Conservation (phyloP, 2,329 filamentous ascomycete species). For the Talaromyces sp. region DNA sequence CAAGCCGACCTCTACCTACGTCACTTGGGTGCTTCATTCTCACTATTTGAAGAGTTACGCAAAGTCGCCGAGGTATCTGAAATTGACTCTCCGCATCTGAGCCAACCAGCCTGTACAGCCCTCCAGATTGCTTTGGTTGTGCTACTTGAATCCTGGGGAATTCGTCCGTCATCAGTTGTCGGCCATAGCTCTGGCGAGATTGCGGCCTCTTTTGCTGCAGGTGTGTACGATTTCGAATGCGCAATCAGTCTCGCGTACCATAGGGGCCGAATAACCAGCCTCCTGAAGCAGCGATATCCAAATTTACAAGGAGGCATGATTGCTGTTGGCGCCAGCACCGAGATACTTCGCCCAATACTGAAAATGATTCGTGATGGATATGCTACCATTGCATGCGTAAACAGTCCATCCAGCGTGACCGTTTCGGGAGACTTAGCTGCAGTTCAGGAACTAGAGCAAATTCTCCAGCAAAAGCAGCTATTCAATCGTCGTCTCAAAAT, state of each 20-base stretch:
- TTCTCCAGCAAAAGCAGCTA: neutral
- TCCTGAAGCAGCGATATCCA: slow-evolving; percentile 7
- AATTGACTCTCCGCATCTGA: slow-evolving; percentile 19
- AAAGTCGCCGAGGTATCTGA: slow-evolving; percentile 12
- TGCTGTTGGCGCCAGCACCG: slow-evolving; percentile 20
- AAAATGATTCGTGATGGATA: slow-evolving; percentile 17
- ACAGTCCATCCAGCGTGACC: slow-evolving; percentile 33
- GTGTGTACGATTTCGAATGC: slow-evolving; percentile 17
- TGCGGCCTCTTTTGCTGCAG: slow-evolving; percentile 18
- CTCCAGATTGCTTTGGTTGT: slow-evolving; percentile 17
- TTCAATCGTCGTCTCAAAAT: slow-evolving; percentile 8
- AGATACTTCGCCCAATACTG: slow-evolving; percentile 14
- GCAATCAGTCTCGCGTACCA: slow-evolving; percentile 18
- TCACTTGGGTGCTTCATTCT: slow-evolving; percentile 21
- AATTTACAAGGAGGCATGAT: slow-evolving; percentile 23
- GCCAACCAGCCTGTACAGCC: slow-evolving; percentile 20
- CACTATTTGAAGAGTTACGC: slow-evolving; percentile 3
- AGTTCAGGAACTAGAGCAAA: slow-evolving; percentile 21
- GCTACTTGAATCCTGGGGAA: slow-evolving; percentile 12
- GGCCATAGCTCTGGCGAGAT: slow-evolving; percentile 19
- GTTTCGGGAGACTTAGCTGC: slow-evolving; percentile 27
- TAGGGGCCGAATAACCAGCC: slow-evolving; percentile 19
- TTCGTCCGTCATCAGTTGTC: slow-evolving; percentile 10
- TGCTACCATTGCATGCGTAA: slow-evolving; percentile 35
- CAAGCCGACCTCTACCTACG: slow-evolving; percentile 20